phyloP scores from a whole-genome alignment of 805 yeast genomes.

The Nakazawaea siamensis region DNA sequence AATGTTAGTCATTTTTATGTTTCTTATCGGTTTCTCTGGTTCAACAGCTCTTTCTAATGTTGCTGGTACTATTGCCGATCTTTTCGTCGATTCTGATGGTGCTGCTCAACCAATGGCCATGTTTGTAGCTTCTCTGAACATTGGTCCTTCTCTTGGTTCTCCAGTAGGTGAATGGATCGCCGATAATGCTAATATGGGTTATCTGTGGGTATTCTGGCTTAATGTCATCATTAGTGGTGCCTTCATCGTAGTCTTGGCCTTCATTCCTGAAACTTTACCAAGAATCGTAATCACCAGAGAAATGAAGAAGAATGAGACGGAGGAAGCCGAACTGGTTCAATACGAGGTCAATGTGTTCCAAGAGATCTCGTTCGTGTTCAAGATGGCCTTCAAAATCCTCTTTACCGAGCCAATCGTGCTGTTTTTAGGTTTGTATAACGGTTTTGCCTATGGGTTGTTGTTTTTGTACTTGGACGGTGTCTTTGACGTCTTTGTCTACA shows the following conservation, averaged over 20 bases:
- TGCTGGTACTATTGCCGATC: slow-evolving; percentile 28
- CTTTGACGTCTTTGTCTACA: slow-evolving; percentile 24
- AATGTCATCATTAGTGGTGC: slow-evolving; percentile 24
- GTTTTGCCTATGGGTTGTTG: slow-evolving; percentile 26
- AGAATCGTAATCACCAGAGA: slow-evolving; percentile 25
- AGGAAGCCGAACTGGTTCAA: slow-evolving; percentile 17
- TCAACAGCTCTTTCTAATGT: slow-evolving; percentile 25
- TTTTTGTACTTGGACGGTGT: slow-evolving; percentile 28
- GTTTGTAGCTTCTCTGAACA: slow-evolving; percentile 25
- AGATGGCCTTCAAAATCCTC: slow-evolving; percentile 26
- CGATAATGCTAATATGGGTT: slow-evolving; percentile 21
- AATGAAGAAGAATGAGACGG: slow-evolving; percentile 14
- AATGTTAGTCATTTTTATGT: slow-evolving; percentile 24
- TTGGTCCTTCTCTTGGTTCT: slow-evolving; percentile 28
- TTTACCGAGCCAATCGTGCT: slow-evolving; percentile 26
- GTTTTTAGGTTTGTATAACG: slow-evolving; percentile 25
- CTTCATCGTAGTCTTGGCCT: slow-evolving; percentile 14
- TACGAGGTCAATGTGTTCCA: slow-evolving; percentile 15
- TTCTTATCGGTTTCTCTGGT: slow-evolving; percentile 23
- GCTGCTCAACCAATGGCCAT: slow-evolving; percentile 28
- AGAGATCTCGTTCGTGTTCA: slow-evolving; percentile 20
- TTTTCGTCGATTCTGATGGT: slow-evolving; percentile 24
- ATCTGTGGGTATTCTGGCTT: slow-evolving; percentile 24
- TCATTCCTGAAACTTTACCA: slow-evolving; percentile 28
- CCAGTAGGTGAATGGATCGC: slow-evolving; percentile 27